phyloP scores from a whole-genome alignment of 345 rosid genomes.

The Mangifera indica region DNA sequence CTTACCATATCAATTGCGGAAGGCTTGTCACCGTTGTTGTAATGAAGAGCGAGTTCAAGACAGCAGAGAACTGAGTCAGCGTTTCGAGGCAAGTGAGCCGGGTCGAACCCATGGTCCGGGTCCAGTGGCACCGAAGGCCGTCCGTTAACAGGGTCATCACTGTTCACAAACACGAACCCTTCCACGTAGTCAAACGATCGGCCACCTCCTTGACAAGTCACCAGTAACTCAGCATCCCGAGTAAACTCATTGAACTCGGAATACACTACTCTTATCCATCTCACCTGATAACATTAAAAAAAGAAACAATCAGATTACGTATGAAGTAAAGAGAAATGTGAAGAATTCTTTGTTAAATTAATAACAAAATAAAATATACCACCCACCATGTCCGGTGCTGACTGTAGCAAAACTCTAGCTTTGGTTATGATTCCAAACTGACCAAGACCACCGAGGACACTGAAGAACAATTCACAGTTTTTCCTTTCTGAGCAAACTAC shows the following conservation, averaged over 20 bases:
- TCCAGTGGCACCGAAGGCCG: conserved; percentile 73
- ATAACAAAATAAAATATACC: background rate
- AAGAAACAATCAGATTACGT: conserved; percentile 20
- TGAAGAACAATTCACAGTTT: conserved; percentile 68
- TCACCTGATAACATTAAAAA: conserved; percentile 52
- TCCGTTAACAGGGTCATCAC: conserved; percentile 80
- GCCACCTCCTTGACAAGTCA: conserved; percentile 47
- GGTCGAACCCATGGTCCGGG: conserved; percentile 45
- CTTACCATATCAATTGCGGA: conserved; percentile 68
- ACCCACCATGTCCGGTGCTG: conserved; percentile 80
- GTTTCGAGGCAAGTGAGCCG: conserved; percentile 39
- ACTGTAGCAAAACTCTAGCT: conserved; percentile 66
- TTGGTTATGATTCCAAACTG: conserved; percentile 90
- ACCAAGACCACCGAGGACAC: conserved; percentile 82
- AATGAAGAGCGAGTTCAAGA: conserved; percentile 78
- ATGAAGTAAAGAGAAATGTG: conserved; percentile 19
- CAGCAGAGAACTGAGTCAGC: conserved; percentile 79
- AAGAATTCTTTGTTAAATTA: background rate
- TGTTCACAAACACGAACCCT: conserved; percentile 84
- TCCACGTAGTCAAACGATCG: conserved; percentile 81
- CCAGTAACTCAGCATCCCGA: conserved; percentile 77
- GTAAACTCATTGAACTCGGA: conserved; percentile 65
- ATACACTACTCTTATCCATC: conserved; percentile 89
- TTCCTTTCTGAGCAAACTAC: conserved; percentile 53
- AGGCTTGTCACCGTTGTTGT: conserved; percentile 36